phyloP scores from a whole-genome alignment of 2,329 filamentous ascomycete genomes.

The Clathrospora elynae region DNA sequence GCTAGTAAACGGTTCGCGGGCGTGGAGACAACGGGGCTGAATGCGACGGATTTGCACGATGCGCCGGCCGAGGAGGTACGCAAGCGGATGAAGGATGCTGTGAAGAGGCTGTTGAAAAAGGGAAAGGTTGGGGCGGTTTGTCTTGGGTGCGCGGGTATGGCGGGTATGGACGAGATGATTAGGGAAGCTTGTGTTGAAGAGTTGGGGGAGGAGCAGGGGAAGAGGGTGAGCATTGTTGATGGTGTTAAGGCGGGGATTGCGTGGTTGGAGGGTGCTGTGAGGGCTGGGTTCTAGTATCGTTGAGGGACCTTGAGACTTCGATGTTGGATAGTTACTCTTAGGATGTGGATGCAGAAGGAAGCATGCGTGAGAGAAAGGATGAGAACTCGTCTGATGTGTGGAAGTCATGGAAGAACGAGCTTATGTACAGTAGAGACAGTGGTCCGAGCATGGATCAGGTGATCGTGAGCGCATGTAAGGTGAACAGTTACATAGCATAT shows the following conservation, averaged over 20 bases:
- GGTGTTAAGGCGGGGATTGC: slow-evolving; percentile 74
- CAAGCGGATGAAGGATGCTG: slow-evolving; percentile 70
- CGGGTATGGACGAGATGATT: slow-evolving; percentile 79
- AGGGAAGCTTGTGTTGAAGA: slow-evolving; percentile 68
- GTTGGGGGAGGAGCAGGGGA: slow-evolving; percentile 64
- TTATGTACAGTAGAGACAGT: no score
- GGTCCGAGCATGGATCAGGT: no score
- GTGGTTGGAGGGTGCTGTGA: slow-evolving; percentile 61
- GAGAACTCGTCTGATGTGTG: no score
- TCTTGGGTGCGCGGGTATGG: slow-evolving; percentile 91
- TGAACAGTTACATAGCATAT: no score
- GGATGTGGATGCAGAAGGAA: no score
- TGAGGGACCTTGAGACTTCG: no score
- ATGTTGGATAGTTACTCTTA: no score
- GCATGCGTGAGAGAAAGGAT: no score
- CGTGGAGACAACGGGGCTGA: slow-evolving; percentile 80
- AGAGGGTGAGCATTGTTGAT: slow-evolving; percentile 73
- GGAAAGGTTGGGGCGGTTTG: slow-evolving; percentile 70
- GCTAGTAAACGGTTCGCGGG: slow-evolving; percentile 68
- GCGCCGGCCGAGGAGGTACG: slow-evolving; percentile 67
- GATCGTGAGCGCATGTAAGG: no score
- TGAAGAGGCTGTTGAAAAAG: slow-evolving; percentile 65
- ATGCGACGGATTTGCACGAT: slow-evolving; percentile 78
- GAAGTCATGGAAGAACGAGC: no score
- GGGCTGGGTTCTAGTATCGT: slow-evolving; percentile 39